These are phyloP conservation scores for Tephrocybe sp. DNA, from an alignment of 768 basidiomycete genomes.

Conservation along the genomic window DNA sequence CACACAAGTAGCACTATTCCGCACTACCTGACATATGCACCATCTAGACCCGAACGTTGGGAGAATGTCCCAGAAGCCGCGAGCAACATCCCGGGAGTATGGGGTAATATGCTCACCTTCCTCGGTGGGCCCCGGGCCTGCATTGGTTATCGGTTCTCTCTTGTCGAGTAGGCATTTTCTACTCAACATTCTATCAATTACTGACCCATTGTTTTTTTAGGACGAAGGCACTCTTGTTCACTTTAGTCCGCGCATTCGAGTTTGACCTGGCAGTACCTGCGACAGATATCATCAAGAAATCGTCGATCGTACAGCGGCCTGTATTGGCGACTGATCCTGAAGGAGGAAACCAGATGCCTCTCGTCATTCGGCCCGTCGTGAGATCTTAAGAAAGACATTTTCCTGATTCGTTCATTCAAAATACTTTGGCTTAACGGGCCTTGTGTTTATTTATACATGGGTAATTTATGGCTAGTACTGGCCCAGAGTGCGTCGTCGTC, in stretches of 20 bases:
- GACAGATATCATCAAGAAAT: slow-evolving; percentile 38
- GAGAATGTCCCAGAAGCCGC: slow-evolving; percentile 41
- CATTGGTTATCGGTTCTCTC: too few relatives aligned
- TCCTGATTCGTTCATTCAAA: too few relatives aligned
- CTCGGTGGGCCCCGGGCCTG: too few relatives aligned
- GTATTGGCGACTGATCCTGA: slow-evolving; percentile 37
- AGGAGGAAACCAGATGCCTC: slow-evolving; percentile 43
- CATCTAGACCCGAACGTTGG: slow-evolving; percentile 65
- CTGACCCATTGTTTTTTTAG: slow-evolving; percentile 14
- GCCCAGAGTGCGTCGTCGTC: too few relatives aligned
- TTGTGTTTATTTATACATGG: too few relatives aligned
- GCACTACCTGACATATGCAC: slow-evolving; percentile 24
- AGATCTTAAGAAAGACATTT: too few relatives aligned
- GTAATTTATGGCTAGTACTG: too few relatives aligned
- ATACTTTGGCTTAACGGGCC: too few relatives aligned
- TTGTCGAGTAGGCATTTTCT: slow-evolving; percentile 27
- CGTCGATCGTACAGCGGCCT: slow-evolving; percentile 43
- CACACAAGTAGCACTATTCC: not conserved
- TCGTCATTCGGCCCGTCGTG: slow-evolving; percentile 32
- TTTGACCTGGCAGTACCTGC: slow-evolving; percentile 53
- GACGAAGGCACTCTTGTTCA: slow-evolving; percentile 42
- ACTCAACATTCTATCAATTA: not conserved
- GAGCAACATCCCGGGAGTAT: slow-evolving; percentile 53
- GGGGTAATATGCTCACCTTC: too few relatives aligned
- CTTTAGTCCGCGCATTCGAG: slow-evolving; percentile 51